Conservation (phyloP, 176 grass and related monocot genomes). For the Panicum miliaceum region DNA sequence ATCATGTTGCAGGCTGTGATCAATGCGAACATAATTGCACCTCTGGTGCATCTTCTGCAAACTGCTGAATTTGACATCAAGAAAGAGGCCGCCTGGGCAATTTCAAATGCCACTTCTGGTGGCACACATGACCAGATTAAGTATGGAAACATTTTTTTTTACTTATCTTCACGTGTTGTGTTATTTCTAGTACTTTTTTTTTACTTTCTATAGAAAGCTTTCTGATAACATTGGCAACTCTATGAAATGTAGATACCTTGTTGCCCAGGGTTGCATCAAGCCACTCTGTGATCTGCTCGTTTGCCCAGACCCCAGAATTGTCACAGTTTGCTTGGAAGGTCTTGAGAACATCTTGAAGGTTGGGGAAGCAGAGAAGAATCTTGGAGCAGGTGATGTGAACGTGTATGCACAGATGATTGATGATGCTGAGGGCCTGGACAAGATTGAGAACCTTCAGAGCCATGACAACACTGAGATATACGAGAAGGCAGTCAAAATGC, state of each 20-base stretch:
- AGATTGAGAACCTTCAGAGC: conserved; percentile 97
- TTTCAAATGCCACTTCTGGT: conserved; percentile 82
- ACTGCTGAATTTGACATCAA: conserved; percentile 84
- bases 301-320: conserved; percentile 84
- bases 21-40: conserved; percentile 58
- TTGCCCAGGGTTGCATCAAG: conserved; percentile 90
- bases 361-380: conserved; percentile 76
- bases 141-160: conserved; percentile 21
- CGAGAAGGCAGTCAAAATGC: conserved; percentile 93
- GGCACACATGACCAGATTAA: conserved; percentile 77
- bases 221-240: not conserved
- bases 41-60: conserved; percentile 69
- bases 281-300: conserved; percentile 89
- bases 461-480: conserved; percentile 95
- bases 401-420: conserved; percentile 80
- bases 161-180: not conserved
- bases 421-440: conserved; percentile 90
- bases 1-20: conserved; percentile 60
- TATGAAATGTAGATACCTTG: conserved; percentile 62
- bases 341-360: conserved; percentile 92
- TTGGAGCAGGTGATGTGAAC: conserved; percentile 71
- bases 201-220: not conserved
- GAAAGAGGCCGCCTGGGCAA: conserved; percentile 77
- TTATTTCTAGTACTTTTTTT: not conserved
- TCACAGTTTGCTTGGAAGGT: conserved; percentile 88